Percentiles rank a stretch among this genome's conserved stretches.
Evolutionary conservation across 2,329 filamentous ascomycete species (phyloP).

Genomic region (Neofusicoccum ribis): DNA sequence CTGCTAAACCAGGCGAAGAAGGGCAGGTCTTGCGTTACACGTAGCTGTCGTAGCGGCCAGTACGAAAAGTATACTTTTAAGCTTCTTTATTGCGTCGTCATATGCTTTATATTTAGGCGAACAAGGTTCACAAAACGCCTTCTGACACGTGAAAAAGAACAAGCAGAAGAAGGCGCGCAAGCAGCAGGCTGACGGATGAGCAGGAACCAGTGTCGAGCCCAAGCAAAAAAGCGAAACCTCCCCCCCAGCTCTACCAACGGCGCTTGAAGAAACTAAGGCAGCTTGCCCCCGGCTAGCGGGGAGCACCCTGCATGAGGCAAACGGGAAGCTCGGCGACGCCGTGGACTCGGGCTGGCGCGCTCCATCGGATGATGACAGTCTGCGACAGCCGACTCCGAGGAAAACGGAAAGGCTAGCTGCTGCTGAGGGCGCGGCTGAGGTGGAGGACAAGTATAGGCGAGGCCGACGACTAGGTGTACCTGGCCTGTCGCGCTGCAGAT

Average conservation of each 20-base stretch:
- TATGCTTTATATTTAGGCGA: neutral
- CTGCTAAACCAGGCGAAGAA: neutral
- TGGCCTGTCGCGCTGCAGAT: neutral
- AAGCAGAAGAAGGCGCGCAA: neutral
- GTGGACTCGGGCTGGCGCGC: neutral
- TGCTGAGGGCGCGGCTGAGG: neutral
- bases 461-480: constrained; percentile 8
- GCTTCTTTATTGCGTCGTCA: neutral
- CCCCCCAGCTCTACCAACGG: neutral
- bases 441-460: neutral
- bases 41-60: neutral
- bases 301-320: neutral
- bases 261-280: neutral
- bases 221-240: neutral
- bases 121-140: neutral
- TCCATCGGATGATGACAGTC: too few relatives aligned
- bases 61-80: neutral
- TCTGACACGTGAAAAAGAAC: neutral
- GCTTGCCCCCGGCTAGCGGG: neutral
- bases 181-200: neutral
- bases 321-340: neutral
- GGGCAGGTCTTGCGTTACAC: neutral
- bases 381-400: neutral
- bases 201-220: neutral
- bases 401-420: neutral